Percentiles rank a stretch among this genome's conserved stretches.
phyloP scores from a whole-genome alignment of 306 rosid species.

The Trichosanthes truncata region DNA sequence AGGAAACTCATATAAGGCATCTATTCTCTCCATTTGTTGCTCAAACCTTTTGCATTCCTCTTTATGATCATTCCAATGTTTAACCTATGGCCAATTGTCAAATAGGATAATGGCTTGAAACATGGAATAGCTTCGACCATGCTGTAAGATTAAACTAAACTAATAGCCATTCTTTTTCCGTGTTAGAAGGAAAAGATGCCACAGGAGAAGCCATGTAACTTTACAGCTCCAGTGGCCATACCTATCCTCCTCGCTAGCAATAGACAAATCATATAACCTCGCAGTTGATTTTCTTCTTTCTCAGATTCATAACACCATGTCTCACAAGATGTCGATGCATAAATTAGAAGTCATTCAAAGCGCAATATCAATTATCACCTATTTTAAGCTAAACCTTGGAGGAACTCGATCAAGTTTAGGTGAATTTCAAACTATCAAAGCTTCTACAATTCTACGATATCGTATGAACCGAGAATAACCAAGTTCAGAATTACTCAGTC shows the following conservation, averaged over 20 bases:
- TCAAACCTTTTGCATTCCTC: conserved; percentile 77
- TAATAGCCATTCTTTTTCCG: neutral
- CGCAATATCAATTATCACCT: neutral
- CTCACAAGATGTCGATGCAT: neutral
- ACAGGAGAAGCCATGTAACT: neutral
- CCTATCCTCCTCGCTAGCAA: neutral
- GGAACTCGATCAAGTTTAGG: neutral
- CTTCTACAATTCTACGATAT: neutral
- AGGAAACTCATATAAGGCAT: conserved; percentile 56
- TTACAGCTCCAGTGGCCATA: neutral
- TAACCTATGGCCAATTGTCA: conserved; percentile 29
- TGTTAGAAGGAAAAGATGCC: neutral
- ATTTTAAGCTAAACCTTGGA: neutral
- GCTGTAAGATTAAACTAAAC: neutral
- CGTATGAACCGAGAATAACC: neutral
- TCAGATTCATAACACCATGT: neutral
- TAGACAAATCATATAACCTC: neutral
- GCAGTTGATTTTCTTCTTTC: neutral
- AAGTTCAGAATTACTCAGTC: neutral
- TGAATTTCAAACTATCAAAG: neutral
- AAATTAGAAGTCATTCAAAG: neutral
- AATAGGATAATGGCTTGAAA: neutral
- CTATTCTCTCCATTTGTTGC: conserved; percentile 49
- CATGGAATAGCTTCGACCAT: neutral
- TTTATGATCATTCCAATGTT: conserved; percentile 69